Conservation (phyloP, 768 basidiomycete species). For the Grammothele lineata region DNA sequence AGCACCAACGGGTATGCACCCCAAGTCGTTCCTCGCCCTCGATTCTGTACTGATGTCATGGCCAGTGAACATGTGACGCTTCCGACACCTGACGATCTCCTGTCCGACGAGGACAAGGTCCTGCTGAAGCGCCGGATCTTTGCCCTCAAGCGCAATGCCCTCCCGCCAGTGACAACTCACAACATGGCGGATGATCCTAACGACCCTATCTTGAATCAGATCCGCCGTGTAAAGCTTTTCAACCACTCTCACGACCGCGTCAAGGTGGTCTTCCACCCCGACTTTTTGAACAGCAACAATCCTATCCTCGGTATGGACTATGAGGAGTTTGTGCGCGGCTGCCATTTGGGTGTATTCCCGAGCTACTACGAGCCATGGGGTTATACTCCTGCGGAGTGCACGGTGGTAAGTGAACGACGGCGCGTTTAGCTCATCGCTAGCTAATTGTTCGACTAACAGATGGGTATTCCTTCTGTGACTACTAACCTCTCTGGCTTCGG, state of each 20-base stretch:
- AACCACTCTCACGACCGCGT: constrained; percentile 86
- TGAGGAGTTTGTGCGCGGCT: constrained; percentile 97
- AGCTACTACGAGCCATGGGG: constrained; percentile 97
- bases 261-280: constrained; percentile 97
- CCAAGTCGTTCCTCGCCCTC: no score
- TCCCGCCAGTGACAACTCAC: constrained; percentile 97
- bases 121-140: constrained; percentile 94
- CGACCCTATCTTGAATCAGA: constrained; percentile 94
- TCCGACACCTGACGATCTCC: constrained; percentile 68
- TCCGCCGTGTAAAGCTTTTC: constrained; percentile 91
- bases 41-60: not conserved
- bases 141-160: constrained; percentile 88
- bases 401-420: constrained; percentile 81
- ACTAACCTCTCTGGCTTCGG: constrained; percentile 98
- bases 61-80: constrained; percentile 68
- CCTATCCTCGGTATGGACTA: constrained; percentile 97
- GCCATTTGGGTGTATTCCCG: constrained; percentile 97
- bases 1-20: constrained; percentile 79
- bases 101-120: constrained; percentile 91
- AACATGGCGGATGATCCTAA: constrained; percentile 94
- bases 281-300: constrained; percentile 97
- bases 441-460: constrained; percentile 38
- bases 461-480: constrained; percentile 97
- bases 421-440: no score
- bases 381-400: constrained; percentile 97